Conservation (phyloP, 169 alveolate species). For the Eimeria praecox region DNA sequence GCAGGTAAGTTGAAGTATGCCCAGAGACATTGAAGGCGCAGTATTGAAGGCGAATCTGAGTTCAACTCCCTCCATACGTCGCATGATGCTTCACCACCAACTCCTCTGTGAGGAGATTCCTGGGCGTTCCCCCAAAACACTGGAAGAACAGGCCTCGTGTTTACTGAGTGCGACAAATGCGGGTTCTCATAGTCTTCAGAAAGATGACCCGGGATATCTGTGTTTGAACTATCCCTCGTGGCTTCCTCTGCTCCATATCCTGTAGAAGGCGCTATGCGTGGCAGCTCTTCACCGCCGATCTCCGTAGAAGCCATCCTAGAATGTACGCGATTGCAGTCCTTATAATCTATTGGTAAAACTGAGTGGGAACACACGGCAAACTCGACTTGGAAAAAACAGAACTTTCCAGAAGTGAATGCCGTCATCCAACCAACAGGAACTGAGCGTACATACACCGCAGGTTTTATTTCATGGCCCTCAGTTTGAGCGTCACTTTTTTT, state of each 20-base stretch:
- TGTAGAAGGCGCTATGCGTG: neutral
- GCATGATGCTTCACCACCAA: neutral
- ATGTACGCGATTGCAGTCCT: neutral
- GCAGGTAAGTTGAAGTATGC: constrained; percentile 42
- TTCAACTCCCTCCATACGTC: constrained; percentile 45
- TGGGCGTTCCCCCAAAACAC: constrained; percentile 22
- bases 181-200: neutral
- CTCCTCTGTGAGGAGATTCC: constrained; percentile 2
- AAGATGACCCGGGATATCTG: neutral
- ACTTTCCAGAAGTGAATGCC: constrained; percentile 17
- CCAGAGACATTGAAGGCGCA: constrained; percentile 49
- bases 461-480: neutral
- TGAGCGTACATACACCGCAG: constrained; percentile 32
- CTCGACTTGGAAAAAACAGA: constrained; percentile 13
- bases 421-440: neutral
- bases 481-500: neutral
- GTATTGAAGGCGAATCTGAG: constrained; percentile 23
- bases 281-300: neutral
- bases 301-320: constrained; percentile 5
- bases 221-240: neutral
- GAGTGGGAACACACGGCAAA: neutral
- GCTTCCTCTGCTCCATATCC: neutral
- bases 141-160: constrained; percentile 7
- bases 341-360: too few species aligned
- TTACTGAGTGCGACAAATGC: neutral